Evolutionary conservation across 1,139 yeast genomes (phyloP), one percentile per base, ranked within the genome.

Genomic region (Pichia sp.): DNA sequence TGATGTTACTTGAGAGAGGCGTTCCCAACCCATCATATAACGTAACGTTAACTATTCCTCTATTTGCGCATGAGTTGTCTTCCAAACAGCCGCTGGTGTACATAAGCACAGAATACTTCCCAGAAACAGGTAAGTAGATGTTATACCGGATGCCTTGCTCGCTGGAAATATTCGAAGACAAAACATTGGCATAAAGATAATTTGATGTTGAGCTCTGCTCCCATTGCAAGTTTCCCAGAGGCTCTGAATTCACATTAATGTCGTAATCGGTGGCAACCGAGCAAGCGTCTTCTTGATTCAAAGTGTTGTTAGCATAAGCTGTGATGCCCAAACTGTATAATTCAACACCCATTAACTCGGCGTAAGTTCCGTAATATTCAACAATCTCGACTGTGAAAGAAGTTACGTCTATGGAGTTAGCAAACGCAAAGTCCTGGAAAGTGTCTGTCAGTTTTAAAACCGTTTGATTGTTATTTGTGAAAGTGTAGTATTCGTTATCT

Each of bases 41-140:
- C 0, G 95, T 78, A 0, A 86, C 96, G 62, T 88, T 87, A 6
- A 89, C 93, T 34, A 82, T 80, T 6, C 95, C 91, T 67, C 99
- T 79, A 27, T 73, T 61, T 30, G 68, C 63, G 71, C 99, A 93
- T 0, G 95, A 79, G 47, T 75, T 72, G 66, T 89, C 97, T 9
- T 66, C 70, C 2, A 72, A 58, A 71, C 99, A 93, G 0, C 99
- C 98, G 0, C 97, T 97, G 0, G 99, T 93, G 61, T 80, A 83
- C 56, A 92, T 64, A 53, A 83, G 74, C 40, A 93, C 75, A 0
- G 90, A 76, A 68, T 90, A 93, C 59, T 83, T 77, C 10, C 97
- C 98, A 0, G 89, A 75, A 59, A 82, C 79, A 0, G 89, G 76
- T 27, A 91, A 78, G 60, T 87, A 84, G 7, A 97, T 93, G 59